A percentile compares a stretch with the other conserved stretches of the same genome.
Evolutionary conservation across 768 basidiomycete genomes (phyloP).

Genomic region (Podaxis sp.): DNA sequence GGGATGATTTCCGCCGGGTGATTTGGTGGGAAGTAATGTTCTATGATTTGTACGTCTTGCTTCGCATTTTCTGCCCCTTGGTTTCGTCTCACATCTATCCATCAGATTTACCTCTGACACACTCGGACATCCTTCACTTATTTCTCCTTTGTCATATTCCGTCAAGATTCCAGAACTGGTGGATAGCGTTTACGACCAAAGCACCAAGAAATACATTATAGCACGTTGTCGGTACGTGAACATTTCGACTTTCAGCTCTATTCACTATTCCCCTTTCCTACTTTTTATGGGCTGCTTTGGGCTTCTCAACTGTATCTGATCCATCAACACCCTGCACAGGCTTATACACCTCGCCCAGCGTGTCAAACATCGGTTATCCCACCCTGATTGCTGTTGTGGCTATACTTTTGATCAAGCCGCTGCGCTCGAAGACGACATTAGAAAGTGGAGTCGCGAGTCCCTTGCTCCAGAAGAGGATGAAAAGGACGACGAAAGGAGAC

Average conservation of each 20-base stretch:
- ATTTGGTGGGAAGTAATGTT: conserved; percentile 81
- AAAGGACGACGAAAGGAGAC: conserved; percentile 21
- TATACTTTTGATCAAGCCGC: conserved; percentile 62
- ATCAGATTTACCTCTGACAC: conserved; percentile 66
- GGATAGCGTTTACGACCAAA: conserved; percentile 4
- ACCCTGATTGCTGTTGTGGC: conserved; percentile 34
- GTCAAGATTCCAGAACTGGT: conserved; percentile 54
- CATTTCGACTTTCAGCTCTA: neutral
- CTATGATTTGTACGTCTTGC: conserved; percentile 66
- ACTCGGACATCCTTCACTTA: conserved; percentile 57
- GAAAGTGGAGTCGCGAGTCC: conserved; percentile 47
- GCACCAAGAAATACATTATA: conserved; percentile 1
- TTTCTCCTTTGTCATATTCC: conserved; percentile 50
- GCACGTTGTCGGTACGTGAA: conserved; percentile 18
- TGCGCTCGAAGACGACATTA: conserved; percentile 52
- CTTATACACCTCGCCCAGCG: conserved; percentile 61
- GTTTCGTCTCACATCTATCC: neutral
- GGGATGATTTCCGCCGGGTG: conserved; percentile 28
- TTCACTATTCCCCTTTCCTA: neutral
- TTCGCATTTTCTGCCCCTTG: conserved; percentile 3
- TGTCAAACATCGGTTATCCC: conserved; percentile 46
- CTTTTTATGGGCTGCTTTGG: neutral
- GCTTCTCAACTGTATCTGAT: neutral
- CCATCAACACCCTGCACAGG: conserved; percentile 24
- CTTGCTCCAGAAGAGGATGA: conserved; percentile 39